Evolutionary conservation across 2,329 filamentous ascomycete species (phyloP).

Genomic region (Microcyclospora tardicrescens): DNA sequence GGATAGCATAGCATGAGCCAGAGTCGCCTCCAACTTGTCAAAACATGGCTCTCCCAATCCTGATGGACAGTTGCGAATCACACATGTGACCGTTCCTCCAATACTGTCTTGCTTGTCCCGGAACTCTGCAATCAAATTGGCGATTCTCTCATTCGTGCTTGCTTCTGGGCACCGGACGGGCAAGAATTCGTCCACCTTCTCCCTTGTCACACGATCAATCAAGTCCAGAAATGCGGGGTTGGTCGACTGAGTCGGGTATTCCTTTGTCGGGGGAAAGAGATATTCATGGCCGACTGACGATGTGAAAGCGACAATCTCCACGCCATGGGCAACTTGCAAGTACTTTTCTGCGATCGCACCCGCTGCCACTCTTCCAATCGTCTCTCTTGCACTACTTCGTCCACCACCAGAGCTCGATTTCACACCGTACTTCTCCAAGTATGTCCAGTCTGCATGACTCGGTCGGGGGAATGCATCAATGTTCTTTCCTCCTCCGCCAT

Average conservation of each 20-base stretch:
- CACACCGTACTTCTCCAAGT: slow-evolving; percentile 91
- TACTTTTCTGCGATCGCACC: slow-evolving; percentile 92
- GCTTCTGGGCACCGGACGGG: slow-evolving; percentile 76
- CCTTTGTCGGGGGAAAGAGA: slow-evolving; percentile 59
- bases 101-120: slow-evolving; percentile 75
- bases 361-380: slow-evolving; percentile 79
- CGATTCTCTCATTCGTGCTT: slow-evolving; percentile 56
- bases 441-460: slow-evolving; percentile 92
- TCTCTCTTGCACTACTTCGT: slow-evolving; percentile 83
- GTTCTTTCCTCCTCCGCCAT: slow-evolving; percentile 48
- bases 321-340: slow-evolving; percentile 61
- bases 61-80: slow-evolving; percentile 72
- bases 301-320: slow-evolving; percentile 87
- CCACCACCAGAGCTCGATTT: slow-evolving; percentile 86
- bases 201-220: slow-evolving; percentile 57
- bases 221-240: slow-evolving; percentile 71
- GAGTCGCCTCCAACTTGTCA: slow-evolving; percentile 83
- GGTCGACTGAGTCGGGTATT: slow-evolving; percentile 54
- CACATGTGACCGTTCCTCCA: slow-evolving; percentile 86
- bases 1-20: slow-evolving; percentile 87
- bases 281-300: slow-evolving; percentile 70
- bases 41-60: slow-evolving; percentile 91
- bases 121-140: slow-evolving; percentile 62
- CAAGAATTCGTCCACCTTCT: slow-evolving; percentile 68
- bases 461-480: slow-evolving; percentile 88